Percentiles rank a stretch among this genome's conserved stretches.
These are phyloP conservation scores for Lachnellula hyalina DNA, from an alignment of 2,329 filamentous ascomycete genomes.

Conservation along the genomic window DNA sequence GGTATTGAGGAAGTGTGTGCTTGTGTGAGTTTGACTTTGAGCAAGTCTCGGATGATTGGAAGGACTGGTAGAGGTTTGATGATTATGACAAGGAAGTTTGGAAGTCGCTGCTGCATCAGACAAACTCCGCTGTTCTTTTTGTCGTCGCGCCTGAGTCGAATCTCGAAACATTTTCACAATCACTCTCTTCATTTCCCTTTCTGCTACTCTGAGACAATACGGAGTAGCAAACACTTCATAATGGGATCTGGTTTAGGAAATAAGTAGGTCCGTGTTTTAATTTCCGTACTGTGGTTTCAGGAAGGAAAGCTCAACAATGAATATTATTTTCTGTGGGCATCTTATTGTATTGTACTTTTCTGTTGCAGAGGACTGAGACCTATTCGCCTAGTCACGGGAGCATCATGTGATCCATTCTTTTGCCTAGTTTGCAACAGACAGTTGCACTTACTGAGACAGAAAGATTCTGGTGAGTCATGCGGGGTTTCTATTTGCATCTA, in stretches of 20 bases:
- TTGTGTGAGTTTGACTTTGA: neutral
- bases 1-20: neutral
- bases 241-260: neutral
- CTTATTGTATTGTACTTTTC: constrained; percentile 1
- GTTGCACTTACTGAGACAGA: neutral
- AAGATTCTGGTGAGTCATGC: neutral
- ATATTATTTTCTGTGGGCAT: neutral
- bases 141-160: neutral
- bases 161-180: neutral
- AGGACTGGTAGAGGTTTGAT: neutral
- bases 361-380: neutral
- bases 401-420: constrained; percentile 1
- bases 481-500: neutral
- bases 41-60: neutral
- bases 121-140: neutral
- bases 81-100: neutral
- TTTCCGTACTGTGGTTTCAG: neutral
- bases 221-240: neutral
- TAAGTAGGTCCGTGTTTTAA: neutral
- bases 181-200: neutral
- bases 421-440: neutral
- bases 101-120: neutral
- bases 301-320: neutral
- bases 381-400: neutral
- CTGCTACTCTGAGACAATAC: neutral